These are phyloP conservation scores for Penicillium thymicola DNA, from an alignment of 2,329 filamentous ascomycete species.

Conservation along the genomic window DNA sequence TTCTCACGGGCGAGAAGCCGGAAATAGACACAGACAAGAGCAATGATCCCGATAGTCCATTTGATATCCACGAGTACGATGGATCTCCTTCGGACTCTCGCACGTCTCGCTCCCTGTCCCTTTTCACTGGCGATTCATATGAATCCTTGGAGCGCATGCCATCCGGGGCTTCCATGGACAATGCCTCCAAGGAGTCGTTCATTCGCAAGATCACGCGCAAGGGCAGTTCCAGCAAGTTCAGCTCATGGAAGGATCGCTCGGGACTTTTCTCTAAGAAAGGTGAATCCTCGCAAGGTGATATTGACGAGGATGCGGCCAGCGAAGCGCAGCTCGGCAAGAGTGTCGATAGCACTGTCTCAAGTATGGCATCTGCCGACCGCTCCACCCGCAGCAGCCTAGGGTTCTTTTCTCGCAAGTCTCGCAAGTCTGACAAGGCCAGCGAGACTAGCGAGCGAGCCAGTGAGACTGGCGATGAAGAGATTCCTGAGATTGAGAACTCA, in stretches of 20 bases:
- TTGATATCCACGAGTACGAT: constrained; percentile 36
- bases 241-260: constrained; percentile 51
- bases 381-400: constrained; percentile 44
- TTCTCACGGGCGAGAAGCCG: constrained; percentile 55
- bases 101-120: constrained; percentile 45
- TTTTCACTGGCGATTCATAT: constrained; percentile 46
- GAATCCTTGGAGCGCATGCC: constrained; percentile 48
- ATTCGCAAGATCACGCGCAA: constrained; percentile 53
- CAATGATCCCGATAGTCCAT: constrained; percentile 30
- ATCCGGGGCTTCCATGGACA: constrained; percentile 43
- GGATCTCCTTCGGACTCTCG: constrained; percentile 45
- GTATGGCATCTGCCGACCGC: constrained; percentile 43
- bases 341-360: constrained; percentile 42
- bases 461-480: constrained; percentile 44
- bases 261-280: constrained; percentile 48
- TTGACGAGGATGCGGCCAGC: constrained; percentile 42
- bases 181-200: constrained; percentile 47
- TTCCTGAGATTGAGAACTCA: constrained; percentile 28
- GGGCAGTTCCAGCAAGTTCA: constrained; percentile 51
- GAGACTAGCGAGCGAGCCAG: constrained; percentile 45
- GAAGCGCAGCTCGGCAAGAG: constrained; percentile 45
- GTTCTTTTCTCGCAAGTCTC: constrained; percentile 49
- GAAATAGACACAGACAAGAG: constrained; percentile 39
- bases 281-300: constrained; percentile 43
- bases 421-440: constrained; percentile 43